phyloP scores from a whole-genome alignment of 371 early-diverging fungal species.

The Actinomortierella wolfii region DNA sequence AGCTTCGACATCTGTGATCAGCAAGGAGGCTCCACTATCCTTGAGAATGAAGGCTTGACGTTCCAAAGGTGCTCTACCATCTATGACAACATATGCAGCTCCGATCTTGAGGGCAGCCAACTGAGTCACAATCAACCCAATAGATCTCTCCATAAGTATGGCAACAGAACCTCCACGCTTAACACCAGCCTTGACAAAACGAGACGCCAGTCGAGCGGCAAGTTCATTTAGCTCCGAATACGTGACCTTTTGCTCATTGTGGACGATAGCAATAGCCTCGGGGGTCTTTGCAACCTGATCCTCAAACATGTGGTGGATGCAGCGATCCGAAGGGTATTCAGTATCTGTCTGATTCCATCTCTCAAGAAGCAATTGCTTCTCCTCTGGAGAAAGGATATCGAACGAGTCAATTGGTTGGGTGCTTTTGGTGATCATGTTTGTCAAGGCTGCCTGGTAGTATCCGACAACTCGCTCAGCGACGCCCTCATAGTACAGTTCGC shows the following conservation, averaged over 20 bases:
- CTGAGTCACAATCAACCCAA: neutral
- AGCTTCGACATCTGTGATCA: neutral
- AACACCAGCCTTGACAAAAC: constrained; percentile 6
- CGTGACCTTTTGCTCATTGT: constrained; percentile 6
- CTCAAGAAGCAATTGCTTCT: constrained; percentile 1
- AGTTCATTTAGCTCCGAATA: constrained; percentile 15
- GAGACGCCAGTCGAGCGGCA: constrained; percentile 10
- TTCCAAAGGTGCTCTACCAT: neutral
- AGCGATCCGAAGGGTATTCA: neutral
- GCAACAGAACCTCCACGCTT: constrained; percentile 8
- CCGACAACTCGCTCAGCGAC: constrained; percentile 9
- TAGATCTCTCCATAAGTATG: constrained; percentile 13
- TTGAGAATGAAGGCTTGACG: constrained; percentile 1
- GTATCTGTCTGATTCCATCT: constrained; percentile 1
- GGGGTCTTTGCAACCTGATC: neutral
- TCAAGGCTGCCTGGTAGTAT: constrained; percentile 1
- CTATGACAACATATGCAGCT: constrained; percentile 16
- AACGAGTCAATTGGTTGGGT: neutral
- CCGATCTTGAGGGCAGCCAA: constrained; percentile 3
- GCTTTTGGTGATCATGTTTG: constrained; percentile 1
- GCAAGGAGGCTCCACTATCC: neutral
- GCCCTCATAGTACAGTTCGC: neutral
- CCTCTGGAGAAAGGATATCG: constrained; percentile 4
- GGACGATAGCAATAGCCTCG: constrained; percentile 4
- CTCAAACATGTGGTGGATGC: constrained; percentile 2